phyloP scores from a whole-genome alignment of 176 grass and related monocot genomes.

The Oryza meridionalis region DNA sequence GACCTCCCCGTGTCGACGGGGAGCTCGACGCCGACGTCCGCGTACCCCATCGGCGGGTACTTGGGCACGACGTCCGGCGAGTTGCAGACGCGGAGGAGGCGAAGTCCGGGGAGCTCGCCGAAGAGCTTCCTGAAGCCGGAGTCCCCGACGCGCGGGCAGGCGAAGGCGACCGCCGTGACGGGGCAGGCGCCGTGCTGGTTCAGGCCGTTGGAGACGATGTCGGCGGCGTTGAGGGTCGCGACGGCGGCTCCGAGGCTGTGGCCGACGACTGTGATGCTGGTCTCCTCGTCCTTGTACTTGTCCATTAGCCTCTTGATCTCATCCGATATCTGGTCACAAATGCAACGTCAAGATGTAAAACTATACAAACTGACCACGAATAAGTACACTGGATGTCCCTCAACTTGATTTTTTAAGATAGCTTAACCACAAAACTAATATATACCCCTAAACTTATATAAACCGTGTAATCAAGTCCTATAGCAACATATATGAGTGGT shows the following conservation, averaged over 20 bases:
- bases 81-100: slow-evolving; percentile 50
- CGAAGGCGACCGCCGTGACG: slow-evolving; percentile 48
- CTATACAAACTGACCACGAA: too few relatives aligned
- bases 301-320: slow-evolving; percentile 49
- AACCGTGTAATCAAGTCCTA: too few relatives aligned
- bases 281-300: slow-evolving; percentile 53
- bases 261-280: slow-evolving; percentile 57
- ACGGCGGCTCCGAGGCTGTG: slow-evolving; percentile 65
- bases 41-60: slow-evolving; percentile 47
- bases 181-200: slow-evolving; percentile 23
- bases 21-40: slow-evolving; percentile 48
- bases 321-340: slow-evolving; percentile 37
- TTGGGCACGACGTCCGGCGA: slow-evolving; percentile 45
- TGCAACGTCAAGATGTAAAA: too few relatives aligned
- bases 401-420: too few relatives aligned
- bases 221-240: slow-evolving; percentile 55
- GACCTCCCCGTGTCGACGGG: slow-evolving; percentile 43
- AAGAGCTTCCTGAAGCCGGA: slow-evolving; percentile 46
- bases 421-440: too few relatives aligned
- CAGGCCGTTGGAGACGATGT: slow-evolving; percentile 49
- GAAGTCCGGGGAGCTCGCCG: slow-evolving; percentile 26
- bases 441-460: accelerated
- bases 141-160: slow-evolving; percentile 57
- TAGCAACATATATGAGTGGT: too few relatives aligned
- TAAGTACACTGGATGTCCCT: too few relatives aligned